phyloP scores from a whole-genome alignment of 108 stramenopile genomes.

The Cyclotella baltica region DNA sequence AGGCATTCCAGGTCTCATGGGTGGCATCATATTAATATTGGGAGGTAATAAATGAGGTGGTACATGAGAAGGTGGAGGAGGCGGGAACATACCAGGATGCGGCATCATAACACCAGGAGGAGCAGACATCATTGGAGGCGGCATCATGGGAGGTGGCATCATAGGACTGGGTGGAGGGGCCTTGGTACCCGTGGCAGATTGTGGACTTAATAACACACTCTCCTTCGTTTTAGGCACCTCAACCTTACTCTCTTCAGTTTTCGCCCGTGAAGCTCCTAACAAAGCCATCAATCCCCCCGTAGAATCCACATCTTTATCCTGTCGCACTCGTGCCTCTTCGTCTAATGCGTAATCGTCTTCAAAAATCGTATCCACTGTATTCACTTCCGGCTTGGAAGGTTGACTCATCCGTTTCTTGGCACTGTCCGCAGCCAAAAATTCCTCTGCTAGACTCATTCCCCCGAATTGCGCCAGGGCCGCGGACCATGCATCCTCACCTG shows the following conservation, averaged over 20 bases:
- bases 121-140: conserved; percentile 13
- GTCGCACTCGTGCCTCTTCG: conserved; percentile 24
- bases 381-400: background rate
- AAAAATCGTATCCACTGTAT: conserved; percentile 41
- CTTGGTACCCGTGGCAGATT: conserved; percentile 21
- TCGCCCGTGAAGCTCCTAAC: conserved; percentile 31
- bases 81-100: conserved; percentile 32
- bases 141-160: conserved; percentile 34
- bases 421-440: conserved; percentile 82
- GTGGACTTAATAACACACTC: conserved; percentile 5
- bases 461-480: conserved; percentile 76
- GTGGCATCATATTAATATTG: conserved; percentile 50
- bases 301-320: conserved; percentile 5
- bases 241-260: background rate
- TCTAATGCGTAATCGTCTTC: conserved; percentile 50
- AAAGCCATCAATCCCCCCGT: conserved; percentile 32
- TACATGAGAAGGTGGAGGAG: conserved; percentile 20
- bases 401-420: conserved; percentile 60
- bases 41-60: too few relatives aligned
- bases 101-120: conserved; percentile 23
- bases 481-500: conserved; percentile 74
- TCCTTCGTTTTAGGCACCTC: conserved; percentile 1
- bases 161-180: conserved; percentile 49
- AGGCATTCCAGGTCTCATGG: conserved; percentile 18
- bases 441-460: conserved; percentile 68